Evolutionary conservation across 257 asterid species (phyloP).

Genomic region (Ophiorrhiza pumila): DNA sequence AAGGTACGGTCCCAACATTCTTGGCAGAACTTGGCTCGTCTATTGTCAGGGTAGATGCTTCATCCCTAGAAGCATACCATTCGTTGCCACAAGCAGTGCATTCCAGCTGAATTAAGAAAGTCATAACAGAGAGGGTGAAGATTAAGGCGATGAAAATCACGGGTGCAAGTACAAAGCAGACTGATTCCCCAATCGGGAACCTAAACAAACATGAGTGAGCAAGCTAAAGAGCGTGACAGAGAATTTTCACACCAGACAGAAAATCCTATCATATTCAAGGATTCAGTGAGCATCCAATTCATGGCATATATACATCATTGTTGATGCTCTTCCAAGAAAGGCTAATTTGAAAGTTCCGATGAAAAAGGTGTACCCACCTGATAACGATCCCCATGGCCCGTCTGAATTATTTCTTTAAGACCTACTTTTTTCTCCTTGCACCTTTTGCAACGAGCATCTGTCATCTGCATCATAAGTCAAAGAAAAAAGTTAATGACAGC

Average conservation of each 20-base stretch:
- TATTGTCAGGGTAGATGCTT: constrained; percentile 59
- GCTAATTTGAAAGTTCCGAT: not conserved
- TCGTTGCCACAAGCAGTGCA: constrained; percentile 68
- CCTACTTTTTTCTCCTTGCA: constrained; percentile 71
- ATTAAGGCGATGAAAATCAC: not conserved
- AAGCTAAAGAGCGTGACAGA: not conserved
- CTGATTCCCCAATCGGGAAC: not conserved
- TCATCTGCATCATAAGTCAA: constrained; percentile 53
- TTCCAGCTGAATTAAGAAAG: constrained; percentile 55
- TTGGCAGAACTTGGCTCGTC: constrained; percentile 48
- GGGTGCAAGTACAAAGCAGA: not conserved
- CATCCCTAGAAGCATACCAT: constrained; percentile 85
- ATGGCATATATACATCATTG: not conserved
- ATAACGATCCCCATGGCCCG: constrained; percentile 75
- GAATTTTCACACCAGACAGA: not conserved
- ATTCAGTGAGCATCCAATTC: not conserved
- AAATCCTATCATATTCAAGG: not conserved
- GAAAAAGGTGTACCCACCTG: constrained; percentile 38
- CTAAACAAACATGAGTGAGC: not conserved
- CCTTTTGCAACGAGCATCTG: constrained; percentile 77
- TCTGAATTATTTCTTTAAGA: constrained; percentile 59
- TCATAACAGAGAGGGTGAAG: not conserved
- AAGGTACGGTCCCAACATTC: constrained; percentile 53
- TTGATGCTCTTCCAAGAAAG: not conserved
- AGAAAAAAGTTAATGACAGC: constrained; percentile 3